Conservation (phyloP, 140 eudicot species). For the Flaveria floridana region DNA sequence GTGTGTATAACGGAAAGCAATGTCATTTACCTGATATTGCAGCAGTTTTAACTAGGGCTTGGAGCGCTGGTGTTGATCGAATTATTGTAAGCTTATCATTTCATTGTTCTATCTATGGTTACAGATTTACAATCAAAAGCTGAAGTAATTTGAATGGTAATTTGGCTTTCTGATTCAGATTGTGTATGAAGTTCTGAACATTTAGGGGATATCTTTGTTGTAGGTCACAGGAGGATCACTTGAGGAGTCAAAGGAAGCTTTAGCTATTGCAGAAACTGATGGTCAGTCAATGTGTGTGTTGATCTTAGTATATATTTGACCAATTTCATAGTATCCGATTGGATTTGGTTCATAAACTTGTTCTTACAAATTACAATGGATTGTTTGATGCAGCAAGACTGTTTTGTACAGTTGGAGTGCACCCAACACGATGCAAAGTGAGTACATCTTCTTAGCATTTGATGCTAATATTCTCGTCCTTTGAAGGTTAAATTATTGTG, state of each 20-base stretch:
- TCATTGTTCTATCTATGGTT: neutral
- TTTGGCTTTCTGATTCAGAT: neutral
- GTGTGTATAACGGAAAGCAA: constrained; percentile 85
- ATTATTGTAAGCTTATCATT: constrained; percentile 55
- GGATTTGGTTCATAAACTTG: neutral
- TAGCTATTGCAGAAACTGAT: constrained; percentile 97
- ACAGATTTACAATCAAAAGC: neutral
- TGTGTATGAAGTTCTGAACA: neutral
- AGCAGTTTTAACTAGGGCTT: constrained; percentile 76
- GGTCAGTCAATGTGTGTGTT: constrained; percentile 57
- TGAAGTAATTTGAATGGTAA: too few species aligned
- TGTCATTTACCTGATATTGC: constrained; percentile 77
- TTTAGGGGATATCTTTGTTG: constrained; percentile 15
- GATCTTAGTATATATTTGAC: constrained; percentile 14
- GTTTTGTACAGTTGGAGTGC: constrained; percentile 97
- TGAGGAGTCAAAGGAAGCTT: constrained; percentile 86
- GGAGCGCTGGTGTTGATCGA: constrained; percentile 97
- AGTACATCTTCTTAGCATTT: constrained; percentile 28
- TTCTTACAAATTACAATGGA: constrained; percentile 5
- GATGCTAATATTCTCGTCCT: neutral
- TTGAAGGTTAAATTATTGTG: neutral
- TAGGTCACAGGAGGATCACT: constrained; percentile 99
- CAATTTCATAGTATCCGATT: constrained; percentile 6
- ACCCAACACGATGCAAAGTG: constrained; percentile 97
- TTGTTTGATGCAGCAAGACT: constrained; percentile 69